Evolutionary conservation across 2,329 filamentous ascomycete species (phyloP).

Genomic region (Corinectria fuckeliana): DNA sequence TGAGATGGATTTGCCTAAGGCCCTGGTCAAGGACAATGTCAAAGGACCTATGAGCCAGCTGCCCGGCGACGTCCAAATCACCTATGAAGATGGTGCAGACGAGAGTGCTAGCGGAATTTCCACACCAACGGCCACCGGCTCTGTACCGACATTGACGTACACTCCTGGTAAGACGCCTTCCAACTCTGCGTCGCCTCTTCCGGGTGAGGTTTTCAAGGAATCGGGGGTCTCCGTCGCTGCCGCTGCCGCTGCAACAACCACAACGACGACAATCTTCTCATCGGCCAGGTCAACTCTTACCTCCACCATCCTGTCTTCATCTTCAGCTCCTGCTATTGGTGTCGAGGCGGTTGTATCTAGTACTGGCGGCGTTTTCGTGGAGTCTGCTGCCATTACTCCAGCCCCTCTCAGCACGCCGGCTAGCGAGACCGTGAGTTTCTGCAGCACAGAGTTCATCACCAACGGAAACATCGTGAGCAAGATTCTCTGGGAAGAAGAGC

Average conservation of each 20-base stretch:
- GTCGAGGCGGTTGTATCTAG: slow-evolving; percentile 17
- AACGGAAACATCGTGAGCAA: slow-evolving; percentile 58
- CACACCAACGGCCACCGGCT: slow-evolving; percentile 12
- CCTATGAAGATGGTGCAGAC: slow-evolving; percentile 36
- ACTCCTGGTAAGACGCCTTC: slow-evolving; percentile 44
- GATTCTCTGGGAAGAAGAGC: slow-evolving; percentile 63
- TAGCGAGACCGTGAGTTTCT: slow-evolving; percentile 46
- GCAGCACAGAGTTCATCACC: slow-evolving; percentile 61
- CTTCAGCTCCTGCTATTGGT: slow-evolving; percentile 17
- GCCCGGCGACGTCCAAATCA: slow-evolving; percentile 67
- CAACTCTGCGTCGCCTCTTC: slow-evolving; percentile 44
- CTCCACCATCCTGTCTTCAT: neutral
- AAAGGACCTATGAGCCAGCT: slow-evolving; percentile 62
- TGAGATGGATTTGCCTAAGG: slow-evolving; percentile 63
- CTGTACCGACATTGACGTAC: slow-evolving; percentile 43
- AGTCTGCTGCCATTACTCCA: slow-evolving; percentile 34
- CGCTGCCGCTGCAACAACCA: slow-evolving; percentile 25
- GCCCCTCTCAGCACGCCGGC: slow-evolving; percentile 34
- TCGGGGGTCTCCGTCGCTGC: slow-evolving; percentile 28
- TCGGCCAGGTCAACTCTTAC: neutral
- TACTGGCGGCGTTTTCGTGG: slow-evolving; percentile 17
- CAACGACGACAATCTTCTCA: slow-evolving; percentile 5
- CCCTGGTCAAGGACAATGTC: slow-evolving; percentile 66
- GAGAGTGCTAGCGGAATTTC: slow-evolving; percentile 15
- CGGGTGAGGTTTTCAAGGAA: slow-evolving; percentile 53